Evolutionary conservation across 768 basidiomycete species (phyloP).

Genomic region (Agaricus subrufescens): DNA sequence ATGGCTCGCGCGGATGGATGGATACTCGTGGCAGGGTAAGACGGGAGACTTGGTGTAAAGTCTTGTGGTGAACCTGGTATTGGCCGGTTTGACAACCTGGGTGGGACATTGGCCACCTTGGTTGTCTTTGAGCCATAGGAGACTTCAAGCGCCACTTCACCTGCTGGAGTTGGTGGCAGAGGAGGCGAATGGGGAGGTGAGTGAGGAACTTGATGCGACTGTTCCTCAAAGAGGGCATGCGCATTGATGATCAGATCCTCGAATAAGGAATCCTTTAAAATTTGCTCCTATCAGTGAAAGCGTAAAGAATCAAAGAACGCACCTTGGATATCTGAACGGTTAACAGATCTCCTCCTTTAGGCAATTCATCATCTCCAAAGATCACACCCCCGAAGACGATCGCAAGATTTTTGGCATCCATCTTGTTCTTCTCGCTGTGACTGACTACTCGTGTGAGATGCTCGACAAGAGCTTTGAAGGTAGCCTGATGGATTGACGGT

Average conservation of each 20-base stretch:
- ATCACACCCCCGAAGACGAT: constrained; percentile 88
- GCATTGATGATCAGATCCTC: constrained; percentile 80
- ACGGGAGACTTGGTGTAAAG: constrained; percentile 68
- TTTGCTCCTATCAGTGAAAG: background rate
- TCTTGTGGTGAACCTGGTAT: constrained; percentile 44
- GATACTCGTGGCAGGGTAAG: constrained; percentile 67
- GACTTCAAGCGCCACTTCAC: constrained; percentile 52
- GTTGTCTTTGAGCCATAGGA: constrained; percentile 73
- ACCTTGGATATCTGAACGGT: constrained; percentile 78
- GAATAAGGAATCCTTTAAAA: constrained; percentile 50
- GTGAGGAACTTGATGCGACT: constrained; percentile 22
- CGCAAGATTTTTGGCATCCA: constrained; percentile 90
- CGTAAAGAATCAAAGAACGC: background rate
- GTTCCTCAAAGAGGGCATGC: constrained; percentile 64
- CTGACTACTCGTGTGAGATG: constrained; percentile 74
- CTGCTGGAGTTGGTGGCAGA: constrained; percentile 66
- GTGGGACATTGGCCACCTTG: constrained; percentile 50
- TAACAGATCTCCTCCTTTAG: constrained; percentile 72
- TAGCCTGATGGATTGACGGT: constrained; percentile 80
- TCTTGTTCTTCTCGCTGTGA: constrained; percentile 75
- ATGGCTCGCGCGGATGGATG: constrained; percentile 68
- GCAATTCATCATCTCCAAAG: constrained; percentile 89
- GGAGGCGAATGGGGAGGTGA: constrained; percentile 58
- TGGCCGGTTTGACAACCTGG: constrained; percentile 13
- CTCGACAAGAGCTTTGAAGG: constrained; percentile 75